Evolutionary conservation across 768 basidiomycete genomes (phyloP).

Genomic region (Kwoniella dendrophila): DNA sequence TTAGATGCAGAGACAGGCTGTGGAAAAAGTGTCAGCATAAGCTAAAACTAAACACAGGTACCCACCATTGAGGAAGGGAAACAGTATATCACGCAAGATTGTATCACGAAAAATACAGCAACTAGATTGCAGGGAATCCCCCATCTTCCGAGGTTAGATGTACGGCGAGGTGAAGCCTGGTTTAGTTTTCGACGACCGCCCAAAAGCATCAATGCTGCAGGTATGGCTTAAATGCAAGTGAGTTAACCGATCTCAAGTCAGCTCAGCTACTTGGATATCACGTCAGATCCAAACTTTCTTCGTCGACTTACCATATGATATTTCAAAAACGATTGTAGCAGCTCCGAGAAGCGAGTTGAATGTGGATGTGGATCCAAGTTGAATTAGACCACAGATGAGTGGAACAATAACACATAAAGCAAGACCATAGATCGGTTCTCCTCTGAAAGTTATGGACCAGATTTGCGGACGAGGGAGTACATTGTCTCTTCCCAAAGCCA

Average conservation of each 20-base stretch:
- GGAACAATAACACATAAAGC: conserved; percentile 9
- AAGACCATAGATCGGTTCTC: conserved; percentile 30
- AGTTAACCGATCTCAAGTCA: not conserved
- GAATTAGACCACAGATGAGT: conserved; percentile 20
- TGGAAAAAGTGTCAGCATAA: not conserved
- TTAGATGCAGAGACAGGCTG: conserved; percentile 19
- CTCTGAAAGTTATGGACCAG: conserved; percentile 5
- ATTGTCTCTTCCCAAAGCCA: conserved; percentile 28
- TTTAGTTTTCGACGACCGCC: conserved; percentile 27
- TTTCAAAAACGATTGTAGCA: conserved; percentile 21
- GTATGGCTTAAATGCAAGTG: conserved; percentile 10
- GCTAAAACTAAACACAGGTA: not conserved
- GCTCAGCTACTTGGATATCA: too few relatives aligned
- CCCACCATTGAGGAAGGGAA: conserved; percentile 29
- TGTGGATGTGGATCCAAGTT: conserved; percentile 23
- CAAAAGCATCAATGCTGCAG: conserved; percentile 19
- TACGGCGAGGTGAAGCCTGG: not conserved
- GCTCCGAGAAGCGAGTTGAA: conserved; percentile 26
- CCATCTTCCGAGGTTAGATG: conserved; percentile 23
- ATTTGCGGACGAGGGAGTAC: conserved; percentile 11
- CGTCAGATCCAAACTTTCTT: too few relatives aligned
- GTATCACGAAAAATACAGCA: conserved; percentile 25
- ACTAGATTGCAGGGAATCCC: conserved; percentile 28
- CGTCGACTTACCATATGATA: conserved; percentile 24
- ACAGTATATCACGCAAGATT: conserved; percentile 26